Percentiles rank a stretch among this genome's conserved stretches.
phyloP scores from a whole-genome alignment of 140 eudicot species.

The Ambrosia hybrid region DNA sequence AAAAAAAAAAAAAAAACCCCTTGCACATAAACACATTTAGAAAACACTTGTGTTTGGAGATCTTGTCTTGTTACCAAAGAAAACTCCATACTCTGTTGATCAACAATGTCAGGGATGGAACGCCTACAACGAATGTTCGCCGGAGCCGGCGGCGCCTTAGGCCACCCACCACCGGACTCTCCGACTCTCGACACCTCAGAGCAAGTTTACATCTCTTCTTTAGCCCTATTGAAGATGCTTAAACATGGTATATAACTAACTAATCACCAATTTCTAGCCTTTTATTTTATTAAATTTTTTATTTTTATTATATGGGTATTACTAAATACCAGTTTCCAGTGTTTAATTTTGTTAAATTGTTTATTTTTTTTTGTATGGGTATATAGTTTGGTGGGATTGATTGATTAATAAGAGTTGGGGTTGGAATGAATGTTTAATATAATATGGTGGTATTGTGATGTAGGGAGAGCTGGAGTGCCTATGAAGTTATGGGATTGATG shows the following conservation, averaged over 20 bases:
- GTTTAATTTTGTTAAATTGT: too few relatives aligned
- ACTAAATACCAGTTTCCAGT: too few relatives aligned
- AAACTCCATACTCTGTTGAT: constrained; percentile 21
- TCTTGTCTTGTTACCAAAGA: constrained; percentile 57
- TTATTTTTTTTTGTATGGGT: neutral
- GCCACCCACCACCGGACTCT: constrained; percentile 89
- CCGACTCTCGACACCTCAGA: too few relatives aligned
- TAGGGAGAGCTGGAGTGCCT: constrained; percentile 97
- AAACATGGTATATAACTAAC: constrained; percentile 69
- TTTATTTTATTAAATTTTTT: neutral
- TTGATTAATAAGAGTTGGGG: constrained; percentile 23
- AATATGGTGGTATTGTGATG: constrained; percentile 22
- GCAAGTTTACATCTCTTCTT: constrained; percentile 89
- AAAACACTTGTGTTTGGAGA: neutral
- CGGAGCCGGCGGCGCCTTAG: constrained; percentile 85
- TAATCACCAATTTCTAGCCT: constrained; percentile 25
- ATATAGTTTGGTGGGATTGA: neutral
- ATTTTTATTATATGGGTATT: too few relatives aligned
- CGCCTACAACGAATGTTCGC: constrained; percentile 86
- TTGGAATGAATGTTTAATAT: constrained; percentile 10
- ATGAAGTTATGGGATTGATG: constrained; percentile 99
- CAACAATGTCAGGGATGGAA: constrained; percentile 60
- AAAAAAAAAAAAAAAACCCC: too few relatives aligned
- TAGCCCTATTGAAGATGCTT: constrained; percentile 89
- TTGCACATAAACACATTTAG: neutral